These are phyloP conservation scores for Candida taoyuanica DNA, from an alignment of 805 yeast species.

Conservation along the genomic window DNA sequence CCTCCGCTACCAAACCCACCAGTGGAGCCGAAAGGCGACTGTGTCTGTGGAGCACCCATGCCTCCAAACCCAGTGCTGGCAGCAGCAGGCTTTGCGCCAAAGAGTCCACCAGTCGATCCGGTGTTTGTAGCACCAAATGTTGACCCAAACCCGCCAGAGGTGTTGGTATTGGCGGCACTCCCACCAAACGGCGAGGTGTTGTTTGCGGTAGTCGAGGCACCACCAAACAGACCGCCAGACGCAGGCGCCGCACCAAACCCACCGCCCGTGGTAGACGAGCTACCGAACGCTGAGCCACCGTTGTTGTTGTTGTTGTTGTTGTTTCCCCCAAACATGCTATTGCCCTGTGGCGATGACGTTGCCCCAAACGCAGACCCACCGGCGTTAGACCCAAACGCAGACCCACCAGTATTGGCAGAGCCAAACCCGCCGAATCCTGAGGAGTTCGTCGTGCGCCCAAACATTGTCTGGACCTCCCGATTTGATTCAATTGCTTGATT, in stretches of 20 bases:
- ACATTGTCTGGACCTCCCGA: constrained; percentile 14
- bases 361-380: constrained; percentile 24
- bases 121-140: constrained; percentile 34
- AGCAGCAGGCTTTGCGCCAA: constrained; percentile 34
- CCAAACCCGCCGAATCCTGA: constrained; percentile 34
- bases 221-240: constrained; percentile 20
- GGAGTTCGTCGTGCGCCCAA: constrained; percentile 24
- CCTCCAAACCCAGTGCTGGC: constrained; percentile 26
- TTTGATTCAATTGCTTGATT: neutral
- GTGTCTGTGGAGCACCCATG: constrained; percentile 16
- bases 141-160: constrained; percentile 27
- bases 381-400: constrained; percentile 25
- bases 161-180: too few relatives aligned
- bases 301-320: constrained; percentile 24
- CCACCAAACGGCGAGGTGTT: too few relatives aligned
- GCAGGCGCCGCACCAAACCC: constrained; percentile 27
- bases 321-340: constrained; percentile 37
- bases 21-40: constrained; percentile 39
- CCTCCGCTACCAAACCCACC: constrained; percentile 16
- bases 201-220: constrained; percentile 25
- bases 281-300: constrained; percentile 26
- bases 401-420: constrained; percentile 26
- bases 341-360: constrained; percentile 24
- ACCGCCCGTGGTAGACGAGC: constrained; percentile 10
- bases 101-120: constrained; percentile 31